phyloP scores from a whole-genome alignment of 495 filamentous ascomycete genomes.

The Penicillium cosmopolitanum region DNA sequence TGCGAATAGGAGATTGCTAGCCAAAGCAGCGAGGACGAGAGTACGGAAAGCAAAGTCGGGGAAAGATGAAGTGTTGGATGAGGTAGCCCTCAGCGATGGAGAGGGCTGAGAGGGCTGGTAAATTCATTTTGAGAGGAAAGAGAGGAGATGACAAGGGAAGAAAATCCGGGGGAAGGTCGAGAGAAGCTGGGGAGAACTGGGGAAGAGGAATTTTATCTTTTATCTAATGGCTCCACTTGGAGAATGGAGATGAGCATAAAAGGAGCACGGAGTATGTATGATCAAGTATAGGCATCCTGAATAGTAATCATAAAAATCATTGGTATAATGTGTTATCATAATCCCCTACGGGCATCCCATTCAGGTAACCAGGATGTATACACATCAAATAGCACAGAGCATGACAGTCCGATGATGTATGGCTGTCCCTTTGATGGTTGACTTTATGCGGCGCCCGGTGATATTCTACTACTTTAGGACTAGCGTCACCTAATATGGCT shows the following conservation, averaged over 20 bases:
- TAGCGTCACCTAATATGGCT: neutral
- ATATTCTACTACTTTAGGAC: neutral
- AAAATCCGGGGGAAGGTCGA: neutral
- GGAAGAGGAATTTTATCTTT: too few species aligned
- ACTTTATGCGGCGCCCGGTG: conserved; percentile 1
- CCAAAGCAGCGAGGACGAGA: conserved; percentile 23
- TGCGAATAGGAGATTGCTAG: conserved; percentile 31
- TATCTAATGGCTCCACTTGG: too few species aligned
- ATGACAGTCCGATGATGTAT: neutral
- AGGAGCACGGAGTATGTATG: neutral
- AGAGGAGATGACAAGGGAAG: neutral
- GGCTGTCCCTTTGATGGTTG: neutral
- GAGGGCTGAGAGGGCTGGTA: conserved; percentile 21
- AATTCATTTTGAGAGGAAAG: neutral
- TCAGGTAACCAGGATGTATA: neutral
- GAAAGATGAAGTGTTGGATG: conserved; percentile 34
- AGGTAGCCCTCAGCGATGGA: conserved; percentile 35
- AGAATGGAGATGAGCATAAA: neutral
- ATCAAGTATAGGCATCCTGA: too few species aligned
- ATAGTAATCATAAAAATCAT: too few species aligned
- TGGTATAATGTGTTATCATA: too few species aligned
- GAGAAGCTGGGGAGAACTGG: neutral
- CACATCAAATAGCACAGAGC: neutral
- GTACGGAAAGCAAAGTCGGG: conserved; percentile 30
- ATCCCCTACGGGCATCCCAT: neutral